phyloP scores from a whole-genome alignment of 116 monocot species.

The Trichopus zeylanicus region DNA sequence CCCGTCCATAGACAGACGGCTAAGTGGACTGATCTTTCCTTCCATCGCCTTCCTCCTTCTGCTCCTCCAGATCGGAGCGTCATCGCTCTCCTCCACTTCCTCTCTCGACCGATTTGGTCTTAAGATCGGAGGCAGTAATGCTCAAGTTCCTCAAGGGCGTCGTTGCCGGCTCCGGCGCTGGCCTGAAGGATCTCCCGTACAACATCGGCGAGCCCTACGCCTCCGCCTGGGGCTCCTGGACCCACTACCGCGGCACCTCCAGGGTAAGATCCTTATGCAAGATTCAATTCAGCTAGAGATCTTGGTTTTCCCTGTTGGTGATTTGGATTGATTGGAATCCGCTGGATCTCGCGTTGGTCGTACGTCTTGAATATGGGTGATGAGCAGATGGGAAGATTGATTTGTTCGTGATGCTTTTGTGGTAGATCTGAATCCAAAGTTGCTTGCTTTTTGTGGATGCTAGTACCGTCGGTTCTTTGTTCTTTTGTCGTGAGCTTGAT shows the following conservation, averaged over 20 bases:
- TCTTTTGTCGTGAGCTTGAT: too few relatives aligned
- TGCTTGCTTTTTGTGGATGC: too few relatives aligned
- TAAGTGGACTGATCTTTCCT: too few relatives aligned
- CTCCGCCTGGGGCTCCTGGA: constrained; percentile 91
- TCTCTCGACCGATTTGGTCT: not conserved
- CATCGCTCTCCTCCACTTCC: not conserved
- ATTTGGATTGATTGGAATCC: not conserved
- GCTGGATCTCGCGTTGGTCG: too few relatives aligned
- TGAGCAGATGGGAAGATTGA: too few relatives aligned
- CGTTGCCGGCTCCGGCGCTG: constrained; percentile 81
- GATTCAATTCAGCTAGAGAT: too few relatives aligned
- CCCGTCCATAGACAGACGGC: too few relatives aligned
- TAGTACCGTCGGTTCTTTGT: too few relatives aligned
- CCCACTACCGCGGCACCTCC: constrained; percentile 77
- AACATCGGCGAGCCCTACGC: constrained; percentile 86
- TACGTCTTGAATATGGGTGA: too few relatives aligned
- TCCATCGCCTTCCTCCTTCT: not conserved
- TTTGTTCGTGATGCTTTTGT: too few relatives aligned
- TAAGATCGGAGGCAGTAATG: constrained; percentile 24
- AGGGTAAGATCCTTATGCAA: constrained; percentile 36
- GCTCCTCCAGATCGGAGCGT: not conserved
- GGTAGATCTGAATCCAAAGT: not conserved
- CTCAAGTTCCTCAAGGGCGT: constrained; percentile 93
- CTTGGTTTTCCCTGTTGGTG: not conserved
- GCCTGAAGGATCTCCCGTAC: constrained; percentile 85